Base-by-base conservation (phyloP, 768 basidiomycete species). In the Cystobasidium tubakii region DNA sequence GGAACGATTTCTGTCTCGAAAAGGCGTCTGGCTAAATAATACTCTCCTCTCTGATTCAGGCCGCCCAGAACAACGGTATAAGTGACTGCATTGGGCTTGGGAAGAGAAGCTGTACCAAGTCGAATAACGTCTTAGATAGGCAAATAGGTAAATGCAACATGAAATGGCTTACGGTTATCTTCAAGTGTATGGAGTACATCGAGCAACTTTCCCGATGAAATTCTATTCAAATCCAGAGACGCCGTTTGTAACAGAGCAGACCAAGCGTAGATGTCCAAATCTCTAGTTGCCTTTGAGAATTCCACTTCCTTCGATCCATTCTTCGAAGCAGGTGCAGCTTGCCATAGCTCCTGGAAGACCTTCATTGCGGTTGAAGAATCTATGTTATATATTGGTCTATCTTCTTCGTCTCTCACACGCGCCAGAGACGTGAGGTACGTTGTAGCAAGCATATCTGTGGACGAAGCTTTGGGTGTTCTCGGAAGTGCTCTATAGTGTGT, bases 51-150 rank as follows among this genome's bases (percentile, higher is more conserved):
- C 7, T 6, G 15, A 15, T 55, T 62, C 9, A 71, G 69, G 4
- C 54, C 69, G n/a, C 25, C n/a, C 25, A 71, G 21, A 13, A 71
- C 54, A 7, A 42, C 69, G 17, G 69, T 71, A 71, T 71, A 71
- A 6, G 54, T 33, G 6, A 60, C 55, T 21, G 54, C 60, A 44
- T 71, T 71, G 15, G 69, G 69, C 17, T 54, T 31, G n/a, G 66
- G 69, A 23, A 71, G 23, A 1, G 25, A 33, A 33, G 33, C 50
- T 57, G 36, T n/a, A n/a, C 15, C 21, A 7, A 29, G 57, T 25
- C 13, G 13, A 60, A 60, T 25, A 60, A 15, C 57, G 27, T 60
- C 57, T 13, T 10, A 25, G 44, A 31, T 23, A 46, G 66, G 10
- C 34, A 36, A 43, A 7, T 13, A 50, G 15, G 31, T 10, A 43